Evolutionary conservation across 495 filamentous ascomycete species (phyloP), one percentile per base, ranked within the genome.

Genomic region (Penicillium coffeae): DNA sequence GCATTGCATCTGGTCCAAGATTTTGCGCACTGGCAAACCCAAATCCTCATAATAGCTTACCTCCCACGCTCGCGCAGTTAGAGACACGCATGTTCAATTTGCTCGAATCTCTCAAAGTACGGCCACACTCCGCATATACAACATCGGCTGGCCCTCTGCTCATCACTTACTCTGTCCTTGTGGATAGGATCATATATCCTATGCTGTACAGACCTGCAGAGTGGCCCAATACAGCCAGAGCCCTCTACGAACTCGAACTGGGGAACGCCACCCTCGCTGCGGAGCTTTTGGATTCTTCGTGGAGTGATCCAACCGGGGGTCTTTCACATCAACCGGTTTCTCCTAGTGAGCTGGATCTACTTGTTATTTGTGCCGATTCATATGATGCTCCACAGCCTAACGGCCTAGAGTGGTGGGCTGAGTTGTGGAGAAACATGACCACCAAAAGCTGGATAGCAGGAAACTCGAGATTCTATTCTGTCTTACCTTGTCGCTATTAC

Each of bases 281-380:
- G 8, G 44, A 21, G 3, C 14, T 9, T 7, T 20, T 58, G 12
- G 50, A 54, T 21, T 16, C 20, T 13, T 19, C 42, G 1, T 58
- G 55, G 55, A 53, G 54, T 18, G 38, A 48, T 4, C 33, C 50
- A 13, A 13, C 50, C 32, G 13, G 18, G 1, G 20, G 34, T n/a
- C 35, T 38, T 12, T 22, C 33, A 6, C 3, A 42, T 27, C n/a
- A 12, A 18, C 55, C 50, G 8, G 19, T 25, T 8, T 47, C 50
- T 13, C n/a, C n/a, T n/a, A 41, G 8, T 21, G 50, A 58, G n/a
- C 50, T 54, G 13, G 47, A 47, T 0, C 4, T 21, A 12, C 46
- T 58, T 30, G 50, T 58, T 10, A 54, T 58, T 38, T 58, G 55
- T 36, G 20, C 55, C 20, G 55, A 58, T 42, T 38, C 50, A 13